phyloP scores from a whole-genome alignment of 805 yeast species.

The Starmerella stigmatis region DNA sequence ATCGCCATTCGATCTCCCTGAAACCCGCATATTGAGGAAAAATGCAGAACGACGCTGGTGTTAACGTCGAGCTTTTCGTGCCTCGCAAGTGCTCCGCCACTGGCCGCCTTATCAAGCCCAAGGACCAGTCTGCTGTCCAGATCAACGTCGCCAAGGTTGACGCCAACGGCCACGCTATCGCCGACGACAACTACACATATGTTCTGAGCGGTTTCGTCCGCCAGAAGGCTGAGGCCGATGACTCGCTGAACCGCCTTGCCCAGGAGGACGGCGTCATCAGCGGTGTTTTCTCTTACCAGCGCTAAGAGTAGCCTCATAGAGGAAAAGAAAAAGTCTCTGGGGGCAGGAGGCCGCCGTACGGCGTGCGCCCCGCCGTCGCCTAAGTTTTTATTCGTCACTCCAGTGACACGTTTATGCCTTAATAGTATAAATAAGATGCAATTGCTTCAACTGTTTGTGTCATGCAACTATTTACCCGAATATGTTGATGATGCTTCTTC shows the following conservation, averaged over 20 bases:
- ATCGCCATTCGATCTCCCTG: not conserved
- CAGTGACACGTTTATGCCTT: conserved; percentile 8
- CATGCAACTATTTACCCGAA: not conserved
- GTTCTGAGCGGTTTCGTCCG: conserved; percentile 96
- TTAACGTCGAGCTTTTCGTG: conserved; percentile 98
- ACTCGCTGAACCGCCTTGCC: conserved; percentile 97
- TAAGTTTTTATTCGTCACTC: conserved; percentile 5
- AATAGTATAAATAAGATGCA: conserved; percentile 6
- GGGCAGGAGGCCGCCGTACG: not conserved
- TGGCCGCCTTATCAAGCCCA: conserved; percentile 98
- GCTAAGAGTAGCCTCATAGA: conserved; percentile 25
- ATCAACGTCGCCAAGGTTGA: conserved; percentile 98
- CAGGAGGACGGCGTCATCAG: conserved; percentile 96
- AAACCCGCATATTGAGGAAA: conserved; percentile 28
- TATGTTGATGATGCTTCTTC: too few species aligned
- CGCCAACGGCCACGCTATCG: conserved; percentile 88
- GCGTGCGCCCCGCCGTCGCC: not conserved
- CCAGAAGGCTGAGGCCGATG: conserved; percentile 99
- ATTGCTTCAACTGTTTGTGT: not conserved
- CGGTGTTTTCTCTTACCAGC: conserved; percentile 42
- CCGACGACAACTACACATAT: conserved; percentile 85
- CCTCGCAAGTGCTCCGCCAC: conserved; percentile 99
- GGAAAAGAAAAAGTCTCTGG: not conserved
- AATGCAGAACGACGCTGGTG: conserved; percentile 99
- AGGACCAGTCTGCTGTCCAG: conserved; percentile 99